These are phyloP conservation scores for Oryza australiensis DNA, from an alignment of 176 grass and related monocot species.

Conservation along the genomic window DNA sequence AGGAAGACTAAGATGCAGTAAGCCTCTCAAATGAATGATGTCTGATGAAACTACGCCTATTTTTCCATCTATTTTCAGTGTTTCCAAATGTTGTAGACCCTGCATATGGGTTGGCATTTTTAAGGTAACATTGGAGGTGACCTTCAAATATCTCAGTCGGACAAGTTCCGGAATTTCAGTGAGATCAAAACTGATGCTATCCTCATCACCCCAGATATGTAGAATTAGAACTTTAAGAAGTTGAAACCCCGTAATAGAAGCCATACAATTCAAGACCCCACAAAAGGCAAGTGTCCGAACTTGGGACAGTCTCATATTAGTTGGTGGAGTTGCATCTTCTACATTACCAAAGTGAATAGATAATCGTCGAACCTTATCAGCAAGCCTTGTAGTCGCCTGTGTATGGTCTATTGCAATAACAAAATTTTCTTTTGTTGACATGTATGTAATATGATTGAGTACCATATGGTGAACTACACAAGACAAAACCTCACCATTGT, in stretches of 20 bases:
- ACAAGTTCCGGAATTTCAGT: constrained; percentile 3
- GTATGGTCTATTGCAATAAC: constrained; percentile 16
- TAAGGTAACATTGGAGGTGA: constrained; percentile 12
- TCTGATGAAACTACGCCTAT: background rate
- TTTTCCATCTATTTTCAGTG: constrained; percentile 24
- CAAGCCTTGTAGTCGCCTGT: background rate
- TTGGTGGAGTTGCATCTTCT: background rate
- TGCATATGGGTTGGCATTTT: background rate
- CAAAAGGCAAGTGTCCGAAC: constrained; percentile 30
- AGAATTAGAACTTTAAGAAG: constrained; percentile 38
- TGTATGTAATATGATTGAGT: background rate
- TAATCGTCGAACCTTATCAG: constrained; percentile 36
- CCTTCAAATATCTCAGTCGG: constrained; percentile 24
- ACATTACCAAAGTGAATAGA: constrained; percentile 38
- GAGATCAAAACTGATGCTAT: background rate
- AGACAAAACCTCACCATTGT: constrained; percentile 23
- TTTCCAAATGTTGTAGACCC: constrained; percentile 15
- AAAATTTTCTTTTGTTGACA: constrained; percentile 21
- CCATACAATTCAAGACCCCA: constrained; percentile 7
- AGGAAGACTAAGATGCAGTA: constrained; percentile 6
- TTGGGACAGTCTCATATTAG: constrained; percentile 31
- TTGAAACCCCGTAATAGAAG: background rate
- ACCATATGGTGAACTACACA: constrained; percentile 11
- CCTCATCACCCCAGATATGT: constrained; percentile 1
- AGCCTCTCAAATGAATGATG: background rate